Base-by-base conservation (phyloP, 1,139 yeast species). In the Zygosaccharomyces pseudobailii region DNA sequence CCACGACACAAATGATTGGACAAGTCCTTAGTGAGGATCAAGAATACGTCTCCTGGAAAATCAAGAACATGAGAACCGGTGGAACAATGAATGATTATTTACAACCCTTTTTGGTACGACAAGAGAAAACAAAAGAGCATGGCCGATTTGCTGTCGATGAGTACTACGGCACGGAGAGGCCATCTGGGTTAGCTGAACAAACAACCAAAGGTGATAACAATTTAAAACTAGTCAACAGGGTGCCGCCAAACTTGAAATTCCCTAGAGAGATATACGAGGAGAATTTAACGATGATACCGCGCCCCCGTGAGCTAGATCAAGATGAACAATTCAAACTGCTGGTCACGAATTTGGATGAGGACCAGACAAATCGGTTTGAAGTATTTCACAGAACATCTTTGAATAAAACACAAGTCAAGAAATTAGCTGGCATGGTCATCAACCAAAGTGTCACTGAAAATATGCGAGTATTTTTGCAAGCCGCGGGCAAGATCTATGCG, bases 331-430 rank as follows among this genome's bases (percentile, higher is more conserved):
- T 80, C 63, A 76, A 86, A 54, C 61, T 89, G 24, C 69, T 90
- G 52, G 76, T 89, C 53, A 79, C 87, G 21, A 80, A 82, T 55
- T 80, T 92, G 62, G 83, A 85, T 50, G 79, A 79, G n/a, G 87
- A 82, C 34, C 97, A 92, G 62, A 84, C 87, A 84, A 83, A 83
- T 51, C 69, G 96, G 44, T 90, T 89, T 66, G 97, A 89, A 62
- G 87, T 87, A 9, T 89, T 83, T 64, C 76, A 96, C 55, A 74
- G 97, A 55, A 85, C 95, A 47, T 84, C 88, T 31, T 71, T 92
- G 43, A 88, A 86, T 59, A 82, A 85, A 53, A 78, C 83, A 2
- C 88, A 89, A 2, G 87, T 90, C 10, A 87, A 87, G 64, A 87
- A 85, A 59, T 72, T 89, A 21, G 90, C 95, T 13, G 84, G 85